Percentiles rank a stretch among this genome's conserved stretches.
Evolutionary conservation across 768 basidiomycete species (phyloP).

Genomic region (Pleurotus platypus): DNA sequence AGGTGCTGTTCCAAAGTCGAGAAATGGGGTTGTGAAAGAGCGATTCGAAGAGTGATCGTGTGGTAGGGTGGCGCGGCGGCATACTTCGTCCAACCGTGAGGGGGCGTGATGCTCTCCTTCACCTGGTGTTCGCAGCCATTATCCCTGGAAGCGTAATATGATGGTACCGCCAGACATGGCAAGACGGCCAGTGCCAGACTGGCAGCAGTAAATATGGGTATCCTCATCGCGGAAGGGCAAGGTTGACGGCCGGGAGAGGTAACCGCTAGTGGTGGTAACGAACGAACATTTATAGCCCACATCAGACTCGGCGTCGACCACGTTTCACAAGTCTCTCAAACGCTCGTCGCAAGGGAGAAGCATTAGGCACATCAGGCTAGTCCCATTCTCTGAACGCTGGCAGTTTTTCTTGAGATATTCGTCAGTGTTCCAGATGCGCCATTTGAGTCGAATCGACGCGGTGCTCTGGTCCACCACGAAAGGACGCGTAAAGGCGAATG

Average conservation of each 20-base stretch:
- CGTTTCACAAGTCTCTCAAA: constrained; percentile 1
- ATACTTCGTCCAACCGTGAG: constrained; percentile 43
- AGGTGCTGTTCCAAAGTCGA: constrained; percentile 45
- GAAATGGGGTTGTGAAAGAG: constrained; percentile 51
- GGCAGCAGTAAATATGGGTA: constrained; percentile 3
- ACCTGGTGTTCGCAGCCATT: constrained; percentile 19
- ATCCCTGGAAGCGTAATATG: not conserved
- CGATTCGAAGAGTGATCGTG: constrained; percentile 54
- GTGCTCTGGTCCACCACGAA: no score
- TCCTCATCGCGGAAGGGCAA: constrained; percentile 4
- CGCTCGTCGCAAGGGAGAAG: not conserved
- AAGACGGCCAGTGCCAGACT: constrained; percentile 8
- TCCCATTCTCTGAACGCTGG: not conserved
- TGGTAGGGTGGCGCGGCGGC: constrained; percentile 40
- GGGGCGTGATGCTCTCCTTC: constrained; percentile 48
- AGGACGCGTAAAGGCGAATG: no score
- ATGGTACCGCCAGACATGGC: constrained; percentile 6
- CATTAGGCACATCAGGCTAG: not conserved
- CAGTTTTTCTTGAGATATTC: no score
- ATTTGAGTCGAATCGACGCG: no score
- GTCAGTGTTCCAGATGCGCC: no score
- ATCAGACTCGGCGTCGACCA: not conserved
- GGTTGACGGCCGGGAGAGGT: not conserved
- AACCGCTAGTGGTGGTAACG: not conserved
- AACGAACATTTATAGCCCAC: constrained; percentile 2